Conservation (phyloP, 1,284 basidiomycete species). For the Pseudozyma flocculosa region DNA sequence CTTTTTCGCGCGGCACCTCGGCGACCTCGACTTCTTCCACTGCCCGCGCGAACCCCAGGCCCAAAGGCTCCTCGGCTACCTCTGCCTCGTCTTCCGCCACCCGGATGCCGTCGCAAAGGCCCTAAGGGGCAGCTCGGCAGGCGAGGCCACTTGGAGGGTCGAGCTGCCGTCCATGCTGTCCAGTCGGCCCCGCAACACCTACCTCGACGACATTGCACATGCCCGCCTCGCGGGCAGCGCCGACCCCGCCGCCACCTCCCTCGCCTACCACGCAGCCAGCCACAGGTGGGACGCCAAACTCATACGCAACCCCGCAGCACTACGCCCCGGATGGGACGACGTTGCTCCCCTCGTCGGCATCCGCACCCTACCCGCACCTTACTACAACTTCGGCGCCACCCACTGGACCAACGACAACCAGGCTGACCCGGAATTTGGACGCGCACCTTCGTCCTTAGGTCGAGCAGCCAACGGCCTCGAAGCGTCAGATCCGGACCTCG, state of each 20-base stretch:
- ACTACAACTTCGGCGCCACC: too few relatives aligned
- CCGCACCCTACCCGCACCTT: slow-evolving; percentile 6
- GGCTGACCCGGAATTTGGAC: too few relatives aligned
- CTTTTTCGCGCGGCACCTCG: slow-evolving; percentile 24
- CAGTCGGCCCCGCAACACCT: slow-evolving; percentile 23
- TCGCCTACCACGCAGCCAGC: neutral
- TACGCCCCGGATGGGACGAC: slow-evolving; percentile 36
- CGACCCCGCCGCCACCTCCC: neutral
- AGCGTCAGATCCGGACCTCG: neutral
- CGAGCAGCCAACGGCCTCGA: neutral
- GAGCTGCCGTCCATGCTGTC: slow-evolving; percentile 21
- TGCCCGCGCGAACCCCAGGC: slow-evolving; percentile 24
- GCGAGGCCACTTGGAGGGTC: slow-evolving; percentile 10
- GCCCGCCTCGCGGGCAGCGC: slow-evolving; percentile 10
- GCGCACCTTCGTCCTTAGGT: neutral
- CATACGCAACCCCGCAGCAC: slow-evolving; percentile 12
- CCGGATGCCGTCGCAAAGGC: slow-evolving; percentile 20
- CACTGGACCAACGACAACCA: neutral
- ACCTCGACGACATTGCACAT: slow-evolving; percentile 22
- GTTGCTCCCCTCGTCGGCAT: slow-evolving; percentile 19
- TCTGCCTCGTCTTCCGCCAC: slow-evolving; percentile 25
- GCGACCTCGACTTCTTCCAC: slow-evolving; percentile 28
- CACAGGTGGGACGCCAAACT: neutral
- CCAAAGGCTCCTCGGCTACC: slow-evolving; percentile 23
- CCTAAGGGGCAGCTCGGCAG: slow-evolving; percentile 11